These are phyloP conservation scores for Exserohilum rostratum DNA, from an alignment of 2,329 filamentous ascomycete species.

Conservation along the genomic window DNA sequence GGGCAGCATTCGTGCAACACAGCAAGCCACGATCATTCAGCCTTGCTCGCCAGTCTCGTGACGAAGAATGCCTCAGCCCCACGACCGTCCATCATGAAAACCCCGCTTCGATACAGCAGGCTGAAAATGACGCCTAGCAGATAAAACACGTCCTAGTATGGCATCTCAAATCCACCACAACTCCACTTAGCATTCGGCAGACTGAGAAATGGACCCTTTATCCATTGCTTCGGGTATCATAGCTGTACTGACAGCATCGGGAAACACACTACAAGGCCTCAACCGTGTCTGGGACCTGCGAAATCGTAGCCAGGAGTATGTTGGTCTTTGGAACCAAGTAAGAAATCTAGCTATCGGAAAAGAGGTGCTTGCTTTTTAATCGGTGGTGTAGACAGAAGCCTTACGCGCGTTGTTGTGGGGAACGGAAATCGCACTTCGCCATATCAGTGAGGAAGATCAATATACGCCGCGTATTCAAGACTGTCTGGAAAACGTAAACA, in stretches of 20 bases:
- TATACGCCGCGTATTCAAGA: neutral
- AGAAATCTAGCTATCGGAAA: neutral
- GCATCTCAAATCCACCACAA: neutral
- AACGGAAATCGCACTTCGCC: neutral
- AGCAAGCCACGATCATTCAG: neutral
- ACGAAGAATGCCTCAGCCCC: neutral
- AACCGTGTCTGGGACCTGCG: constrained; percentile 8
- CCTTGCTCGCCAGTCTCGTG: neutral
- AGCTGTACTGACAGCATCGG: constrained; percentile 7
- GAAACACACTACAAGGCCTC: constrained; percentile 9
- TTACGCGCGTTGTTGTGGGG: neutral
- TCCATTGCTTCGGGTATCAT: constrained; percentile 9
- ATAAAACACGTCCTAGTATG: neutral
- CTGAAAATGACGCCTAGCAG: neutral
- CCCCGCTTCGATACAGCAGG: neutral
- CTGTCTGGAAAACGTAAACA: neutral
- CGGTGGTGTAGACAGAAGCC: neutral
- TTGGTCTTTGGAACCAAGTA: constrained; percentile 1
- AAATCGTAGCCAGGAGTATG: constrained; percentile 9
- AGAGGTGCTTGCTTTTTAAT: too few relatives aligned
- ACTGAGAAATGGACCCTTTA: constrained; percentile 1
- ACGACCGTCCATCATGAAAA: neutral
- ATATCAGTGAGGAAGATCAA: neutral
- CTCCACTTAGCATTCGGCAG: neutral
- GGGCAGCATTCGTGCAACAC: neutral